Evolutionary conservation across 2,329 filamentous ascomycete genomes (phyloP).

Genomic region (Teratosphaeria viscida): DNA sequence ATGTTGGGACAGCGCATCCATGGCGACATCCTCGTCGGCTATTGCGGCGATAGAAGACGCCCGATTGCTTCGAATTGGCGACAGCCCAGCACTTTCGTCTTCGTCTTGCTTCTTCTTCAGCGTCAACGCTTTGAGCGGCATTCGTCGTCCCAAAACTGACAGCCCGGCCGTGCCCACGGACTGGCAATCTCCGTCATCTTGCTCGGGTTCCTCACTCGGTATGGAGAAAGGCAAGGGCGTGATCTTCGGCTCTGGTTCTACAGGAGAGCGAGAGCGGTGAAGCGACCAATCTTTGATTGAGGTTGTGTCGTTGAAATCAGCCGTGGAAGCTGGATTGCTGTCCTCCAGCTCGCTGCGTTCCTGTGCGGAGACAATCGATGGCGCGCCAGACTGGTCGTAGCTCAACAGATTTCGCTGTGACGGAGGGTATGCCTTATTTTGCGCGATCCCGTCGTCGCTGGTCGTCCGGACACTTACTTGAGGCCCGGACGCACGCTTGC

Average conservation of each 20-base stretch:
- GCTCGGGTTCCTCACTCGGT: constrained; percentile 39
- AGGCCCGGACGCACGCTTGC: neutral
- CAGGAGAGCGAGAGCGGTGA: neutral
- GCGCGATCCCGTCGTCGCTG: constrained; percentile 36
- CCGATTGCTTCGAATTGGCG: constrained; percentile 29
- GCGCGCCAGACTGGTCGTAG: constrained; percentile 23
- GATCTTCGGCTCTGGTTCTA: constrained; percentile 22
- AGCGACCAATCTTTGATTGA: neutral
- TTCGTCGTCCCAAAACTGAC: neutral
- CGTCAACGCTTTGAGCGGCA: constrained; percentile 3
- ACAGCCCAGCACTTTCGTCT: constrained; percentile 16
- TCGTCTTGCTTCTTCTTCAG: constrained; percentile 4
- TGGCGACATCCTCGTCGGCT: constrained; percentile 49
- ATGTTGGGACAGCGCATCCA: constrained; percentile 24
- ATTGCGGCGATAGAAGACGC: constrained; percentile 41
- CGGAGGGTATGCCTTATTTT: constrained; percentile 16
- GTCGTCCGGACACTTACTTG: constrained; percentile 44
- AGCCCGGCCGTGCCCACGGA: constrained; percentile 1
- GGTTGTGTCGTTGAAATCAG: neutral
- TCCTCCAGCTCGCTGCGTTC: neutral
- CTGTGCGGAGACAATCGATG: constrained; percentile 2
- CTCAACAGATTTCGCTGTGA: constrained; percentile 19
- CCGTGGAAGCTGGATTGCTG: neutral
- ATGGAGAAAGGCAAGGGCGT: constrained; percentile 57
- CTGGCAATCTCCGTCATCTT: constrained; percentile 31